phyloP scores from a whole-genome alignment of 148 eudicot species.

The Hydrangea macrophylla region DNA sequence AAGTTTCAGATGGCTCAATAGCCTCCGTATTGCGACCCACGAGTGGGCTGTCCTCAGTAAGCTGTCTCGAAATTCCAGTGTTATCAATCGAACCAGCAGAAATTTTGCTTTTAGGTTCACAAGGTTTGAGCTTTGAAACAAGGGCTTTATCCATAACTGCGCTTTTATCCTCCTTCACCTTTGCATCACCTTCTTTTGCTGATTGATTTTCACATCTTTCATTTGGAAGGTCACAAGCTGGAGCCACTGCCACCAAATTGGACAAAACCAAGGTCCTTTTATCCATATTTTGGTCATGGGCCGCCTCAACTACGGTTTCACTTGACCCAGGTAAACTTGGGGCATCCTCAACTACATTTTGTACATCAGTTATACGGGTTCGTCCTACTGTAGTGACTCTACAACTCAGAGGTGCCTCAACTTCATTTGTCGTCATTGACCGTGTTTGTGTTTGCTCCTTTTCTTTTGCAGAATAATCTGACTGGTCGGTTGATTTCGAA shows the following conservation, averaged over 20 bases:
- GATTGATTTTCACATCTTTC: neutral
- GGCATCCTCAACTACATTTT: neutral
- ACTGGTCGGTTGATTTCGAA: constrained; percentile 11
- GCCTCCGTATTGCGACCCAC: neutral
- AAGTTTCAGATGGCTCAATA: no score
- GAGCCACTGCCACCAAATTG: neutral
- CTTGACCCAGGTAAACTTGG: neutral
- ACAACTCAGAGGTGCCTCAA: neutral
- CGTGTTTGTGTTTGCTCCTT: constrained; percentile 7
- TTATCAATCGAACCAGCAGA: neutral
- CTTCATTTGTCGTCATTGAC: no score
- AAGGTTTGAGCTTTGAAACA: neutral
- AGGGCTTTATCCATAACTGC: neutral
- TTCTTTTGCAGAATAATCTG: constrained; percentile 9
- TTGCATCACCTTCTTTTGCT: constrained; percentile 1
- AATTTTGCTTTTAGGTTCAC: neutral
- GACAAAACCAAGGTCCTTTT: neutral
- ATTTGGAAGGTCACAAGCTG: neutral
- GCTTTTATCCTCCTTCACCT: constrained; percentile 2
- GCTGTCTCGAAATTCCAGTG: constrained; percentile 5
- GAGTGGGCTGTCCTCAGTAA: constrained; percentile 2
- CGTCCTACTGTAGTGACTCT: neutral
- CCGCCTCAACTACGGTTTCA: no score
- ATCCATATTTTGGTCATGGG: neutral
- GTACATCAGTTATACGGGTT: neutral